Conservation (phyloP, 305 asterid species). For the Fraxinus platypoda region DNA sequence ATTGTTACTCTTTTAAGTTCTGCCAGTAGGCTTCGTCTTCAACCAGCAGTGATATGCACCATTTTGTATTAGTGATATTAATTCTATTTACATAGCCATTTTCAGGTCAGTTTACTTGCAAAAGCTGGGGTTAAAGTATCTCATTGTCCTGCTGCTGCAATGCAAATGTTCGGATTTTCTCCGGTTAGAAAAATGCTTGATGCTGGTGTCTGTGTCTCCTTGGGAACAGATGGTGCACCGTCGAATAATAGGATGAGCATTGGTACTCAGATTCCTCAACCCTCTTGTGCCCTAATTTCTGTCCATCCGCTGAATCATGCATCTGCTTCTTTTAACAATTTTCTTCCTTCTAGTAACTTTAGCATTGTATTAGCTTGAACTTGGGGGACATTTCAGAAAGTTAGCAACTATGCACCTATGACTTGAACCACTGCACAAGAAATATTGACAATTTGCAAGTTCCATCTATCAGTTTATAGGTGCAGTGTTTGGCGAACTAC, state of each 20-base stretch:
- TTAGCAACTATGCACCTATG: not conserved
- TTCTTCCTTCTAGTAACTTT: not conserved
- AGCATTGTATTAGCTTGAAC: not conserved
- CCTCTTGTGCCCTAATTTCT: not conserved
- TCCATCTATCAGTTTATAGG: not conserved
- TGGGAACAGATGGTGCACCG: slow-evolving; percentile 88
- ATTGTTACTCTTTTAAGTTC: not conserved
- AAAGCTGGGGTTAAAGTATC: slow-evolving; percentile 73
- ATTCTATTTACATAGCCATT: slow-evolving; percentile 1
- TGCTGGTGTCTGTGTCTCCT: slow-evolving; percentile 73
- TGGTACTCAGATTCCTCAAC: slow-evolving; percentile 36
- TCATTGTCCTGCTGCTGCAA: slow-evolving; percentile 88
- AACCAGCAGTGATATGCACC: not conserved
- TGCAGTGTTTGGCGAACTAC: not conserved
- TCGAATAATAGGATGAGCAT: slow-evolving; percentile 84
- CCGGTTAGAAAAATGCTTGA: slow-evolving; percentile 70
- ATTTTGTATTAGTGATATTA: not conserved
- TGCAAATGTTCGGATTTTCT: slow-evolving; percentile 81
- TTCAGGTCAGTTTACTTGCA: slow-evolving; percentile 55
- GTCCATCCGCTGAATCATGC: not conserved
- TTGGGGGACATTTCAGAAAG: not conserved
- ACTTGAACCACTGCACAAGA: not conserved
- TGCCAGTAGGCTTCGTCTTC: not conserved
- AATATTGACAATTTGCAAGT: not conserved
- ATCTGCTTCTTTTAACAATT: not conserved